Conservation (phyloP, 257 asterid species). For the Fraxinus anomala region DNA sequence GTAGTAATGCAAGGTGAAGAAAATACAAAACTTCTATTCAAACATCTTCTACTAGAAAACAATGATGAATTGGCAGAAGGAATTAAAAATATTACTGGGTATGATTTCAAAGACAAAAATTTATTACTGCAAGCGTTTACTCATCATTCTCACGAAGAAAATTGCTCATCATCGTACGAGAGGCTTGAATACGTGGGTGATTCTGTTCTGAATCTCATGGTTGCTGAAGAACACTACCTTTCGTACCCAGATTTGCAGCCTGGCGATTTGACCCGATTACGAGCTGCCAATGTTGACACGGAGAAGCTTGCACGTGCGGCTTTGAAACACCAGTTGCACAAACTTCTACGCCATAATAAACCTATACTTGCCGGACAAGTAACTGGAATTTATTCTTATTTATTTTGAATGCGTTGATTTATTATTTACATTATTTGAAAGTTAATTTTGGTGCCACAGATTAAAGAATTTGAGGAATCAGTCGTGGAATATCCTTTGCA, state of each 20-base stretch:
- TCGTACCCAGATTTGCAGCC: slow-evolving; percentile 37
- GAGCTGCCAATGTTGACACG: slow-evolving; percentile 54
- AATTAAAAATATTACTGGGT: slow-evolving; percentile 31
- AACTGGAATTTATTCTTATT: background rate
- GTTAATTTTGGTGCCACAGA: slow-evolving; percentile 25
- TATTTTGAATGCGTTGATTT: background rate
- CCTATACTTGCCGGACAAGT: slow-evolving; percentile 42
- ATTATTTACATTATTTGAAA: background rate
- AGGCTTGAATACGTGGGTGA: slow-evolving; percentile 54
- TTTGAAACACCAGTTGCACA: slow-evolving; percentile 32
- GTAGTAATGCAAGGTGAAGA: background rate
- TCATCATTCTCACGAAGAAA: slow-evolving; percentile 28
- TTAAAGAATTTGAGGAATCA: slow-evolving; percentile 40
- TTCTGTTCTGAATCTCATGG: slow-evolving; percentile 29
- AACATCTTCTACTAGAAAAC: background rate
- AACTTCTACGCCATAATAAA: slow-evolving; percentile 39
- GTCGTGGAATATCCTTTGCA: slow-evolving; percentile 45
- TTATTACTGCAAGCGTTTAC: slow-evolving; percentile 48
- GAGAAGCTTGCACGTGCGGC: slow-evolving; percentile 68
- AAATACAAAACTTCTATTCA: background rate
- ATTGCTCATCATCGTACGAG: slow-evolving; percentile 25
- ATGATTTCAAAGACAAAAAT: slow-evolving; percentile 34
- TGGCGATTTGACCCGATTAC: slow-evolving; percentile 47
- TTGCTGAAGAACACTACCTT: slow-evolving; percentile 26
- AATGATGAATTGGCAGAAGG: slow-evolving; percentile 8